Conservation (phyloP, 1,284 basidiomycete species). For the Hemileia vastatrix region DNA sequence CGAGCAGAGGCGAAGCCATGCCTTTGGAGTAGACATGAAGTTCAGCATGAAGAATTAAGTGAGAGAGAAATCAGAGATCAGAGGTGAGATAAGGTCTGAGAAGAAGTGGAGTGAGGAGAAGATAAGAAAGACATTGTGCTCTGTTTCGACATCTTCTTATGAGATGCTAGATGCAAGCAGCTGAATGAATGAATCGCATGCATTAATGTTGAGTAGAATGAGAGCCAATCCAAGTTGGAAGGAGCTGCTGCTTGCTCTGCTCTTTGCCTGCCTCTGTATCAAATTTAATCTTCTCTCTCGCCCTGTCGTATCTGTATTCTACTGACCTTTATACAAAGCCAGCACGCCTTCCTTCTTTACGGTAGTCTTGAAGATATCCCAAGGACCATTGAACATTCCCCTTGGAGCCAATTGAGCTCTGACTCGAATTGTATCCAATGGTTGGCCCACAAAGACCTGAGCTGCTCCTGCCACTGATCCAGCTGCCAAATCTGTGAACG, state of each 20-base stretch:
- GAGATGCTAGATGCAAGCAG: no score
- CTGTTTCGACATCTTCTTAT: no score
- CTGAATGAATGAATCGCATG: no score
- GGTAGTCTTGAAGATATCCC: constrained; percentile 74
- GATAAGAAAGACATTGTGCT: constrained; percentile 17
- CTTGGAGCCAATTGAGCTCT: constrained; percentile 48
- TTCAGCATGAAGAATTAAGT: background rate
- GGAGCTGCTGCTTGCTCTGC: no score
- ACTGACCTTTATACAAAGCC: constrained; percentile 76
- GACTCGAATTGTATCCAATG: no score
- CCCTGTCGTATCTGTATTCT: background rate
- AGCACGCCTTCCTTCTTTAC: constrained; percentile 76
- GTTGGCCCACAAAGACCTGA: constrained; percentile 70
- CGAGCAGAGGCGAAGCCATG: constrained; percentile 79
- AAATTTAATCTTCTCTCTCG: no score
- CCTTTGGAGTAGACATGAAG: constrained; percentile 52
- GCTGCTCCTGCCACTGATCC: constrained; percentile 67
- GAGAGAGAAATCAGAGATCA: constrained; percentile 28
- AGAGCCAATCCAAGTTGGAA: no score
- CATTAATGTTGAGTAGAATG: no score
- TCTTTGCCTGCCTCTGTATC: no score
- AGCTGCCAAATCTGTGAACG: no score
- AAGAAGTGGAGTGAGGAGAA: constrained; percentile 25
- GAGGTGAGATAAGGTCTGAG: constrained; percentile 26
- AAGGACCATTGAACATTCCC: constrained; percentile 66